A percentile compares a stretch with the other conserved stretches of the same genome.
Evolutionary conservation across 768 basidiomycete species (phyloP).

Genomic region (Boletellus ananiceps): DNA sequence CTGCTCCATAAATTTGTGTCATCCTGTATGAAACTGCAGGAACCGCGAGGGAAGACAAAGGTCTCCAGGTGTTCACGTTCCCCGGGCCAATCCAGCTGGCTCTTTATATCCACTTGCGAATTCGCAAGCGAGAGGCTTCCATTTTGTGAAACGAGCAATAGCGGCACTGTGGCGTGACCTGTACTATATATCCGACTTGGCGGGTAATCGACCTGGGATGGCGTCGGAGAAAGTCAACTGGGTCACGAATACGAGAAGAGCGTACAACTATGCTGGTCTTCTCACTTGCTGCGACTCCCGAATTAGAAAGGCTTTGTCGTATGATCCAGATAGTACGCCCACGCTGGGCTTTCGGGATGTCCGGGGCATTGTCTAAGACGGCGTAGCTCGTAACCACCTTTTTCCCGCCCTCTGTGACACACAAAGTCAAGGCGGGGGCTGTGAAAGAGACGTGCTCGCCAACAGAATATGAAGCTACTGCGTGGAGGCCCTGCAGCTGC

Average conservation of each 20-base stretch:
- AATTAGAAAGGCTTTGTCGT: slow-evolving; percentile 47
- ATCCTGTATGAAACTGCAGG: slow-evolving; percentile 27
- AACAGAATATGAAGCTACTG: slow-evolving; percentile 64
- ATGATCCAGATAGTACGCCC: slow-evolving; percentile 59
- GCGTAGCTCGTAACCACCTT: slow-evolving; percentile 51
- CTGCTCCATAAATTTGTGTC: slow-evolving; percentile 2
- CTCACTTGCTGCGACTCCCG: slow-evolving; percentile 30
- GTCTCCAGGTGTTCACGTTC: slow-evolving; percentile 26
- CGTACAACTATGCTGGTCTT: slow-evolving; percentile 45
- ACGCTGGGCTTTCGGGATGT: slow-evolving; percentile 34
- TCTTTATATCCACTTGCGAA: slow-evolving; percentile 24
- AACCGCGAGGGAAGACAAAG: slow-evolving; percentile 28
- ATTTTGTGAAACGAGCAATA: slow-evolving; percentile 32
- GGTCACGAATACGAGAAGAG: slow-evolving; percentile 10
- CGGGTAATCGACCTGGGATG: slow-evolving; percentile 40
- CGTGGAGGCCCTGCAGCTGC: slow-evolving; percentile 62
- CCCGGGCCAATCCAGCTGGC: slow-evolving; percentile 24
- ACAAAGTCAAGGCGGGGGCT: slow-evolving; percentile 50
- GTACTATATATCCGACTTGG: slow-evolving; percentile 37
- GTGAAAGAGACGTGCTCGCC: slow-evolving; percentile 62
- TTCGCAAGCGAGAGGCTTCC: slow-evolving; percentile 34
- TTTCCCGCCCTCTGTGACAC: slow-evolving; percentile 29
- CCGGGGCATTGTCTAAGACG: slow-evolving; percentile 46
- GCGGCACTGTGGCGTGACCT: slow-evolving; percentile 20
- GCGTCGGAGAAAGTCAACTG: slow-evolving; percentile 7